A percentile compares a stretch with the other conserved stretches of the same genome.
These are phyloP conservation scores for Tephrocybe sp. DNA, from an alignment of 768 basidiomycete species.

Conservation along the genomic window DNA sequence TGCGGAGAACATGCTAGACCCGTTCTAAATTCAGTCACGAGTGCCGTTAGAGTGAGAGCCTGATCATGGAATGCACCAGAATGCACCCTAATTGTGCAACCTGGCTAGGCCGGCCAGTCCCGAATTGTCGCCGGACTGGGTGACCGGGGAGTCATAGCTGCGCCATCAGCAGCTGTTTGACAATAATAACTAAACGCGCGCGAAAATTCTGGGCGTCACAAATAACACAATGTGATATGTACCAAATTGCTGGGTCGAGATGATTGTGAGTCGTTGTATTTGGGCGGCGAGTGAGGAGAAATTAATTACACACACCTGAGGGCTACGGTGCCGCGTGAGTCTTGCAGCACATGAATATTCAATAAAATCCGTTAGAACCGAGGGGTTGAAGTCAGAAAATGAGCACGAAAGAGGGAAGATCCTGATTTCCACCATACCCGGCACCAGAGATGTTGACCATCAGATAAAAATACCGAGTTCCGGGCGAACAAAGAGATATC, in stretches of 20 bases:
- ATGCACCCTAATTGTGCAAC: too few species aligned
- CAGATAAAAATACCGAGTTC: constrained; percentile 13
- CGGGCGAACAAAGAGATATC: constrained; percentile 5
- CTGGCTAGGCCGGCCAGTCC: constrained; percentile 11
- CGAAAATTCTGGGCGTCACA: constrained; percentile 11
- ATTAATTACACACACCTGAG: not conserved
- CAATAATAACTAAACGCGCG: constrained; percentile 1
- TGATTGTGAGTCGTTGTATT: not conserved
- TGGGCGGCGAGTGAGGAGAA: too few species aligned
- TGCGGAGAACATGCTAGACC: not conserved
- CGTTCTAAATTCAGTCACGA: constrained; percentile 1
- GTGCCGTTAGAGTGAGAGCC: constrained; percentile 3
- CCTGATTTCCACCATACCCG: constrained; percentile 8
- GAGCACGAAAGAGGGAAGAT: not conserved
- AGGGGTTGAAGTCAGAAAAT: not conserved
- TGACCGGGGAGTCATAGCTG: constrained; percentile 6
- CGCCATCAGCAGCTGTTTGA: constrained; percentile 13
- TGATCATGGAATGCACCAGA: not conserved
- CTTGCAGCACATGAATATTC: not conserved
- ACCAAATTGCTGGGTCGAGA: constrained; percentile 5
- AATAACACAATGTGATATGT: not conserved
- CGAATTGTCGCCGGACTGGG: constrained; percentile 12
- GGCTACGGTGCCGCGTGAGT: not conserved
- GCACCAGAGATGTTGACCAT: constrained; percentile 14
- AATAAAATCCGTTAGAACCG: not conserved